Evolutionary conservation across 2,329 filamentous ascomycete genomes (phyloP).

Genomic region (Aschersonia sp.): DNA sequence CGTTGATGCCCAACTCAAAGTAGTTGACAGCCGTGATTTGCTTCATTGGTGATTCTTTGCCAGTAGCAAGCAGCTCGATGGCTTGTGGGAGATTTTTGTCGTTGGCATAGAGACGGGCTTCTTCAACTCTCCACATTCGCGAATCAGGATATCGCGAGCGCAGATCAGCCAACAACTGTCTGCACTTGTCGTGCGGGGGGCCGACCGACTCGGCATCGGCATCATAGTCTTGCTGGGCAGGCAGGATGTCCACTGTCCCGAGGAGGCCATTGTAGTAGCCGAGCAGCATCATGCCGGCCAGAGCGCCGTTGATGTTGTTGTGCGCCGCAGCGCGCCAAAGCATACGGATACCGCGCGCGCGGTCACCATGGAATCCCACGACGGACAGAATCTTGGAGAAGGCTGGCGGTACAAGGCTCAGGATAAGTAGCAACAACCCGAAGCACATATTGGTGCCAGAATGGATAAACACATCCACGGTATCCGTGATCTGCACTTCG

Average conservation of each 20-base stretch:
- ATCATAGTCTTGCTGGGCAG: constrained; percentile 38
- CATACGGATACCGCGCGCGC: constrained; percentile 66
- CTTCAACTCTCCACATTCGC: constrained; percentile 75
- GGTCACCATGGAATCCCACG: constrained; percentile 82
- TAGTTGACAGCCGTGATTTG: constrained; percentile 75
- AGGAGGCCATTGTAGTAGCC: constrained; percentile 81
- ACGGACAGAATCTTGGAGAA: constrained; percentile 79
- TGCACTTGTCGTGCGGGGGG: constrained; percentile 57
- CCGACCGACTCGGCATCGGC: constrained; percentile 46
- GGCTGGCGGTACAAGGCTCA: constrained; percentile 86
- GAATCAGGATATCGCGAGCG: constrained; percentile 65
- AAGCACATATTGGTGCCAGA: constrained; percentile 83
- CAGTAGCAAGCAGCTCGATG: constrained; percentile 46
- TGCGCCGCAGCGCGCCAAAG: constrained; percentile 84
- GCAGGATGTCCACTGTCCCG: constrained; percentile 77
- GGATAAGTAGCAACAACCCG: constrained; percentile 68
- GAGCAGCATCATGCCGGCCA: constrained; percentile 68
- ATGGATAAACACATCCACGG: constrained; percentile 77
- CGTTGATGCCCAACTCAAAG: constrained; percentile 70
- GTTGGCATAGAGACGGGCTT: constrained; percentile 61
- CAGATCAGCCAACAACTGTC: constrained; percentile 57
- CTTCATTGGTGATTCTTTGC: constrained; percentile 58
- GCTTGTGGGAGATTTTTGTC: constrained; percentile 53
- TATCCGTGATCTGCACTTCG: constrained; percentile 48
- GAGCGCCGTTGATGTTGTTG: constrained; percentile 80